Conservation (phyloP, 371 early-diverging fungal genomes). For the Rhizopus arrhizus region DNA sequence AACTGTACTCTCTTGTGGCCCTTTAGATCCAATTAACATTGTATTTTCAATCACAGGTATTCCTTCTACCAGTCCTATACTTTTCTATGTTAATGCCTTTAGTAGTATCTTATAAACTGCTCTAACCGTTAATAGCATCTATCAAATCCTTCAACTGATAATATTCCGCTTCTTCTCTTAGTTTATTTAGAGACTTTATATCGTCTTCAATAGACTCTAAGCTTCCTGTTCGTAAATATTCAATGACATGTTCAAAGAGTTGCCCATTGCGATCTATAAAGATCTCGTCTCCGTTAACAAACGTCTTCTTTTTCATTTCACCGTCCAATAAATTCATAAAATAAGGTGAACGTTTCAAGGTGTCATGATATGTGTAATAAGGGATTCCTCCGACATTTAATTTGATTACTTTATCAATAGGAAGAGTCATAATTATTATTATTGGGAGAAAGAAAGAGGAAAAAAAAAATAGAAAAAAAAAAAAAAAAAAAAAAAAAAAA, state of each 20-base stretch:
- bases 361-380: background rate
- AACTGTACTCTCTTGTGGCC: background rate
- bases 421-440: background rate
- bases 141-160: background rate
- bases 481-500: background rate
- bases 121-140: background rate
- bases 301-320: background rate
- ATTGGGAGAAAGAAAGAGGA: background rate
- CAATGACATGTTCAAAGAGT: background rate
- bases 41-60: background rate
- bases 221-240: background rate
- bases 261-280: conserved; percentile 1
- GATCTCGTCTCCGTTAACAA: conserved; percentile 1
- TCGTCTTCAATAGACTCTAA: conserved; percentile 1
- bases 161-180: conserved; percentile 5
- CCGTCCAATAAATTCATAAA: conserved; percentile 3
- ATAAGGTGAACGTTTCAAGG: background rate
- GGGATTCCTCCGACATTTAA: conserved; percentile 3
- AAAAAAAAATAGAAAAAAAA: background rate
- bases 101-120: background rate
- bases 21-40: background rate
- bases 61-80: background rate
- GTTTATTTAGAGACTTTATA: background rate
- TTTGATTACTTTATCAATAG: background rate
- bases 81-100: background rate